Conservation (phyloP, 176 grass and related monocot species). For the Poa pratensis region DNA sequence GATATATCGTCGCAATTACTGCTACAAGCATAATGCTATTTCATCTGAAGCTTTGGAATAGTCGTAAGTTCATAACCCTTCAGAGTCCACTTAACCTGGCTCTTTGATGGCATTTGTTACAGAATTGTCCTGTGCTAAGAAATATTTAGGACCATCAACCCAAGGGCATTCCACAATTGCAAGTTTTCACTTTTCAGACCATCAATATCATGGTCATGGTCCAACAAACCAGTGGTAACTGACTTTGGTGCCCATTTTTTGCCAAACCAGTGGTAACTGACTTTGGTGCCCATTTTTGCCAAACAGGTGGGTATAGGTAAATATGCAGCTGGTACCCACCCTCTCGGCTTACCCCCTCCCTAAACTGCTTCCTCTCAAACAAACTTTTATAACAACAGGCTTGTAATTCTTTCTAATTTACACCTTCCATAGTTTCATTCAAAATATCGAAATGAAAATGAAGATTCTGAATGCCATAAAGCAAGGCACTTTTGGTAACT, state of each 20-base stretch:
- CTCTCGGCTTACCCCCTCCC: no score
- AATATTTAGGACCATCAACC: slow-evolving; percentile 26
- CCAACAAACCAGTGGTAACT: neutral
- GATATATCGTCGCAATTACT: slow-evolving; percentile 5
- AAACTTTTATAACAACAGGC: neutral
- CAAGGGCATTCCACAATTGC: neutral
- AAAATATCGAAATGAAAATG: neutral
- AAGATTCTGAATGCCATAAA: neutral
- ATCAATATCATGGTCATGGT: slow-evolving; percentile 5
- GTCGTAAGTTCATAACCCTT: slow-evolving; percentile 18
- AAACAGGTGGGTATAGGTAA: neutral
- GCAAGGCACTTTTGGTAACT: neutral
- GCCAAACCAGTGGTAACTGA: neutral
- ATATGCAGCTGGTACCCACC: neutral
- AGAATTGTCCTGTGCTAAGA: slow-evolving; percentile 19
- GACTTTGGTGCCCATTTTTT: neutral
- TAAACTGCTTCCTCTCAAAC: neutral
- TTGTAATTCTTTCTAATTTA: neutral
- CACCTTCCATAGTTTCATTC: neutral
- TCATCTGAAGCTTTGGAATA: slow-evolving; percentile 19
- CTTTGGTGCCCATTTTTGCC: neutral
- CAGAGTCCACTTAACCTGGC: neutral
- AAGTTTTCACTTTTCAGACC: slow-evolving; percentile 7
- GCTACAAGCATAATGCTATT: neutral
- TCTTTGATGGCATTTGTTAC: neutral